A percentile compares a stretch with the other conserved stretches of the same genome.
These are phyloP conservation scores for Mortierella sp. DNA, from an alignment of 371 early-diverging fungal species.

Conservation along the genomic window DNA sequence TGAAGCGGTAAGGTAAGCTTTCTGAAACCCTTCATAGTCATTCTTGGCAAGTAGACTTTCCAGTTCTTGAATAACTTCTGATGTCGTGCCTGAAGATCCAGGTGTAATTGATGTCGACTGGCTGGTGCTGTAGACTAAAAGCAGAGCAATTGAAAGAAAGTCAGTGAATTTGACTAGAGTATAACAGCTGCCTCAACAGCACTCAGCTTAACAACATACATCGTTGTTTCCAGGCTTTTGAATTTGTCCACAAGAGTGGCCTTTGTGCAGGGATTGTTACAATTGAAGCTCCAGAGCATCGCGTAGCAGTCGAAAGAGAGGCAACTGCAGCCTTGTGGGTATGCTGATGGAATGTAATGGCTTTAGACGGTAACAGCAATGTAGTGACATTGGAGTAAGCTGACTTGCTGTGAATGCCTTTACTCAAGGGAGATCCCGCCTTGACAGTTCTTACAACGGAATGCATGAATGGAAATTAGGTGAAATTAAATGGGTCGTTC, in stretches of 20 bases:
- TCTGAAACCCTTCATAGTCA: slow-evolving; percentile 43
- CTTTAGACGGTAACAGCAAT: slow-evolving; percentile 23
- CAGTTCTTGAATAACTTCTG: slow-evolving; percentile 28
- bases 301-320: neutral
- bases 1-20: slow-evolving; percentile 17
- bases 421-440: slow-evolving; percentile 27
- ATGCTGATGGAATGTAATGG: neutral
- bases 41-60: slow-evolving; percentile 28
- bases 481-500: neutral
- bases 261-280: neutral
- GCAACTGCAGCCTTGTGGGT: neutral
- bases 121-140: neutral
- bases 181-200: too few relatives aligned
- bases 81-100: slow-evolving; percentile 2
- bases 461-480: slow-evolving; percentile 8
- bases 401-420: slow-evolving; percentile 5
- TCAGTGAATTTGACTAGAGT: too few relatives aligned
- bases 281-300: neutral
- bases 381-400: neutral
- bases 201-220: neutral
- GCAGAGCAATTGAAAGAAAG: too few relatives aligned
- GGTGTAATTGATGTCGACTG: slow-evolving; percentile 6
- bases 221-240: slow-evolving; percentile 7
- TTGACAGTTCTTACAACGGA: slow-evolving; percentile 23
- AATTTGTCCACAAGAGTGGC: neutral